Percentiles rank a stretch among this genome's conserved stretches.
Conservation (phyloP, 352 stramenopile genomes). For the Phytophthora aleatoria region DNA sequence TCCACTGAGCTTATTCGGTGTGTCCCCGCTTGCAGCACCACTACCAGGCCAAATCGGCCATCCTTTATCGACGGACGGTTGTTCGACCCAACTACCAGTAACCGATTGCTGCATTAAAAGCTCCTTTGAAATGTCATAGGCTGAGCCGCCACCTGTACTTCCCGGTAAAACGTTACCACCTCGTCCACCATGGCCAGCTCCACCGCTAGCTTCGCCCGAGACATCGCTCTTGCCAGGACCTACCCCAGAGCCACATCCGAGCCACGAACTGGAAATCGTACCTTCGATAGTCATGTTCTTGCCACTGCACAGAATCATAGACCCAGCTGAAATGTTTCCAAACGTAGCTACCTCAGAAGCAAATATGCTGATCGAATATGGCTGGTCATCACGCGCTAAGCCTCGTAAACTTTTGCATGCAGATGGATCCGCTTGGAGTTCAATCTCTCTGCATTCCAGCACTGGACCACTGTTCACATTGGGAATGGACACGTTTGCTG, state of each 20-base stretch:
- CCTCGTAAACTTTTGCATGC: constrained; percentile 42
- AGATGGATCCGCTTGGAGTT: constrained; percentile 43
- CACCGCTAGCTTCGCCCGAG: constrained; percentile 55
- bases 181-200: constrained; percentile 68
- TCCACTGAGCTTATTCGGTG: constrained; percentile 53
- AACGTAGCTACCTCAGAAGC: constrained; percentile 42
- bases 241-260: constrained; percentile 56
- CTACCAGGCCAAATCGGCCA: constrained; percentile 78
- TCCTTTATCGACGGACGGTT: constrained; percentile 19
- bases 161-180: constrained; percentile 66
- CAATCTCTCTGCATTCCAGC: constrained; percentile 43
- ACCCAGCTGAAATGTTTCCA: constrained; percentile 57
- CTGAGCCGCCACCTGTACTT: constrained; percentile 46
- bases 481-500: constrained; percentile 49
- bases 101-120: constrained; percentile 18
- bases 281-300: constrained; percentile 45
- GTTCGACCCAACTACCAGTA: constrained; percentile 7
- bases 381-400: constrained; percentile 12
- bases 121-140: constrained; percentile 46
- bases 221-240: constrained; percentile 64
- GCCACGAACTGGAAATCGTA: constrained; percentile 40
- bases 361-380: constrained; percentile 56
- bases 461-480: constrained; percentile 57
- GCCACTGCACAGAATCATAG: constrained; percentile 62
- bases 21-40: constrained; percentile 58